phyloP scores from a whole-genome alignment of 176 grass and related monocot genomes.

The Zea luxurians region DNA sequence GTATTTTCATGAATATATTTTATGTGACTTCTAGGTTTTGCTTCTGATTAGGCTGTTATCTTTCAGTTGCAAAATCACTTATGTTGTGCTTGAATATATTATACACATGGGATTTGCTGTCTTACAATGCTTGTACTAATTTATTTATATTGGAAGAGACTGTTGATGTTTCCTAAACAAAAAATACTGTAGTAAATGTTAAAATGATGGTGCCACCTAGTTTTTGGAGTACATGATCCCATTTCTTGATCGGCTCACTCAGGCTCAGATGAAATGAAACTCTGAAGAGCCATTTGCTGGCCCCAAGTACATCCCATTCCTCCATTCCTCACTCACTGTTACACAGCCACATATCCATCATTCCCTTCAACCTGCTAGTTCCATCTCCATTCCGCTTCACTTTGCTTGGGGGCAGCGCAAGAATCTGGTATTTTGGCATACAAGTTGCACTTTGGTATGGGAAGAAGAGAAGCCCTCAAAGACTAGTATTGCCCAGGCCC shows the following conservation, averaged over 20 bases:
- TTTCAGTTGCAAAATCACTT: neutral
- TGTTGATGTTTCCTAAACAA: neutral
- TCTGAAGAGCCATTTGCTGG: neutral
- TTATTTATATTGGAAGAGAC: neutral
- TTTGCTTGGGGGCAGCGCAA: neutral
- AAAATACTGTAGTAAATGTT: neutral
- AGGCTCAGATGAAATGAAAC: neutral
- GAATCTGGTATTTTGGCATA: neutral
- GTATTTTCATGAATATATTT: neutral
- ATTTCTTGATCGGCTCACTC: neutral
- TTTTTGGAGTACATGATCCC: neutral
- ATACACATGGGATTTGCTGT: neutral
- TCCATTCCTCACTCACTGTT: neutral
- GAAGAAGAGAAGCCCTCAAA: neutral
- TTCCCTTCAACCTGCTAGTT: neutral
- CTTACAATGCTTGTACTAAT: neutral
- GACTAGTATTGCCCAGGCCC: neutral
- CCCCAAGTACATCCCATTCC: neutral
- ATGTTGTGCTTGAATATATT: neutral
- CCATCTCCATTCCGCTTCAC: neutral
- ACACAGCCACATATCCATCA: neutral
- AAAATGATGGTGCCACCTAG: neutral
- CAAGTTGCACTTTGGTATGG: neutral
- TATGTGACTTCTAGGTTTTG: neutral
- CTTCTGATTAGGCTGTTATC: neutral